Percentiles rank a stretch among this genome's conserved stretches.
Evolutionary conservation across 495 filamentous ascomycete genomes (phyloP).

Genomic region (Tetracladium marchalianum): DNA sequence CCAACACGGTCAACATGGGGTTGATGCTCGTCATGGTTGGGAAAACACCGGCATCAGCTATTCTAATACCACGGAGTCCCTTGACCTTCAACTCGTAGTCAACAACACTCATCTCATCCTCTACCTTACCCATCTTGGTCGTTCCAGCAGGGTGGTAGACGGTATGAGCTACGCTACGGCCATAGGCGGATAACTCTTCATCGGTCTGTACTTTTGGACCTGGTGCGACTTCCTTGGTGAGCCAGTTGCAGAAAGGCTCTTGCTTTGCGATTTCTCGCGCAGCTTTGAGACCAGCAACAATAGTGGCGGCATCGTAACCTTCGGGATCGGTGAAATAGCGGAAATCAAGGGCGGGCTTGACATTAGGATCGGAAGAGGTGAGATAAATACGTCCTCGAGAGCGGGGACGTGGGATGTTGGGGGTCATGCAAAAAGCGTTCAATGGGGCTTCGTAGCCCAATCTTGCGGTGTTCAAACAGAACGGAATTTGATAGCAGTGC

Average conservation of each 20-base stretch:
- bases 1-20: constrained; percentile 55
- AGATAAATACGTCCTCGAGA: constrained; percentile 65
- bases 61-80: constrained; percentile 42
- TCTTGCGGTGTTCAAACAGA: constrained; percentile 60
- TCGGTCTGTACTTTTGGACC: constrained; percentile 59
- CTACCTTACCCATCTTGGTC: constrained; percentile 72
- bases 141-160: constrained; percentile 83
- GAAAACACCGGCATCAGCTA: constrained; percentile 53
- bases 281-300: constrained; percentile 66
- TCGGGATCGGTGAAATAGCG: constrained; percentile 79
- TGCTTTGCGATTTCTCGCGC: constrained; percentile 62
- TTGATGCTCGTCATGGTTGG: constrained; percentile 50
- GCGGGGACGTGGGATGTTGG: constrained; percentile 77
- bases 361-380: constrained; percentile 55
- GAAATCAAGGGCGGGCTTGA: constrained; percentile 79
- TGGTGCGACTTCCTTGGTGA: constrained; percentile 70
- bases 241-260: constrained; percentile 67
- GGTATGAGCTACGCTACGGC: constrained; percentile 64
- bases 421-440: constrained; percentile 86
- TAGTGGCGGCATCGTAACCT: constrained; percentile 71
- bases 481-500: constrained; percentile 87
- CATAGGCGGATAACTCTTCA: constrained; percentile 65
- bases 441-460: constrained; percentile 61
- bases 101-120: constrained; percentile 53
- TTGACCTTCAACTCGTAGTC: constrained; percentile 43